phyloP scores from a whole-genome alignment of 2,329 filamentous ascomycete genomes.

The Aureobasidium uvarum region DNA sequence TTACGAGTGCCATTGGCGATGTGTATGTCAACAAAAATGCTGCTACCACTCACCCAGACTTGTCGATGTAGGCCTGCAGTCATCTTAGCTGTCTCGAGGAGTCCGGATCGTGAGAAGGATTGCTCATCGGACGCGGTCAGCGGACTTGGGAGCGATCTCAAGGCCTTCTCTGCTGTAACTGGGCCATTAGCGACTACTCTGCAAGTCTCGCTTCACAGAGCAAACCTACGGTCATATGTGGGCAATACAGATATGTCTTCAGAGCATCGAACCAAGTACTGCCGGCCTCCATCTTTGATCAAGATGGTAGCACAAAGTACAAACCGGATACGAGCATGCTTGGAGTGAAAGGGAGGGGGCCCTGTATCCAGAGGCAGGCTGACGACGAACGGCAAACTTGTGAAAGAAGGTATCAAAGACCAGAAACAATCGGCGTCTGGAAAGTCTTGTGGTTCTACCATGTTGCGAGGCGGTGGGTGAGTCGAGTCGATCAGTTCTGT shows the following conservation, averaged over 20 bases:
- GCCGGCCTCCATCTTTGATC: slow-evolving; percentile 49
- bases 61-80: slow-evolving; percentile 57
- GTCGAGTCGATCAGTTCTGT: slow-evolving; percentile 52
- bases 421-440: slow-evolving; percentile 47
- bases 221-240: slow-evolving; percentile 52
- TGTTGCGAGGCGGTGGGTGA: slow-evolving; percentile 52
- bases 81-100: slow-evolving; percentile 47
- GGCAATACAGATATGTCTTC: slow-evolving; percentile 53
- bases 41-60: slow-evolving; percentile 58
- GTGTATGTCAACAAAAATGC: slow-evolving; percentile 55
- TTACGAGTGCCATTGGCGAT: slow-evolving; percentile 53
- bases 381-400: slow-evolving; percentile 52
- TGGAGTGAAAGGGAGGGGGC: slow-evolving; percentile 55
- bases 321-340: slow-evolving; percentile 53
- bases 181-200: slow-evolving; percentile 4
- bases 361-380: slow-evolving; percentile 56
- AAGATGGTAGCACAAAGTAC: slow-evolving; percentile 50
- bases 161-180: slow-evolving; percentile 51
- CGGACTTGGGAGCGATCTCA: slow-evolving; percentile 54
- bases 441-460: slow-evolving; percentile 48
- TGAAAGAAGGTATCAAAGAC: slow-evolving; percentile 50
- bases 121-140: slow-evolving; percentile 52
- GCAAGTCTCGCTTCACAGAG: not conserved
- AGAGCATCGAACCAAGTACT: slow-evolving; percentile 51
- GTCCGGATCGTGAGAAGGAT: slow-evolving; percentile 42